Percentiles rank a stretch among this genome's conserved stretches.
These are phyloP conservation scores for Stenocarpella maydis DNA, from an alignment of 2,329 filamentous ascomycete genomes.

Conservation along the genomic window DNA sequence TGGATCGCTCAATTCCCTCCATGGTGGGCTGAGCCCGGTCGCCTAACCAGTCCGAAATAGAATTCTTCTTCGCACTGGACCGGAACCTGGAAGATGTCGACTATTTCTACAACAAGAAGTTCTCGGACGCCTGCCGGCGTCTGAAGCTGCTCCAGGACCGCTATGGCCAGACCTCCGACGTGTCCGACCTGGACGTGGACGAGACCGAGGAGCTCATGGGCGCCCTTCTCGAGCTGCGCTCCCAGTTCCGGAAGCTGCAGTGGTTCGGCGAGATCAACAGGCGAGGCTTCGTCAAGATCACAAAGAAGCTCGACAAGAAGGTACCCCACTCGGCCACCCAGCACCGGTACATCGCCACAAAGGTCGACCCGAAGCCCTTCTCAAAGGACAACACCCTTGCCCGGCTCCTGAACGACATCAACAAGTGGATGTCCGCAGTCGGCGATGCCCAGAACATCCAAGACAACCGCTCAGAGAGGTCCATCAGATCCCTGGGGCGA, in stretches of 20 bases:
- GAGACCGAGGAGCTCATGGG: slow-evolving; percentile 92
- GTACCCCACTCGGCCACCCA: slow-evolving; percentile 79
- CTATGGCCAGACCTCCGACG: slow-evolving; percentile 78
- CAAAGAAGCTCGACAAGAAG: slow-evolving; percentile 98
- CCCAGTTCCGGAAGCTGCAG: slow-evolving; percentile 87
- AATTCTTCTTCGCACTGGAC: slow-evolving; percentile 96
- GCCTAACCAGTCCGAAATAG: slow-evolving; percentile 61
- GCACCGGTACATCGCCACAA: slow-evolving; percentile 85
- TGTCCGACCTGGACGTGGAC: slow-evolving; percentile 81
- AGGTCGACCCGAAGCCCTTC: slow-evolving; percentile 89
- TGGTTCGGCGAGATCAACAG: slow-evolving; percentile 99
- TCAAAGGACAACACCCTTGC: slow-evolving; percentile 71
- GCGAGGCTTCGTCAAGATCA: slow-evolving; percentile 95
- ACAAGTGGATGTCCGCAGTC: slow-evolving; percentile 88
- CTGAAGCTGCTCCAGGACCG: slow-evolving; percentile 87
- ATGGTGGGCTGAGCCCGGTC: slow-evolving; percentile 42
- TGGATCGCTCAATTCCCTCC: slow-evolving; percentile 34
- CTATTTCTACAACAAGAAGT: slow-evolving; percentile 96
- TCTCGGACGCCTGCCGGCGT: slow-evolving; percentile 82
- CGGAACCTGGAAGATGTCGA: slow-evolving; percentile 98
- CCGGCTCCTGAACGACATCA: slow-evolving; percentile 70
- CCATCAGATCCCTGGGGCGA: slow-evolving; percentile 78
- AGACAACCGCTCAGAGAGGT: slow-evolving; percentile 77
- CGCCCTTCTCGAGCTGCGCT: slow-evolving; percentile 86
- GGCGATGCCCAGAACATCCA: slow-evolving; percentile 80